These are phyloP conservation scores for Aspergillus fijiensis DNA, from an alignment of 2,329 filamentous ascomycete genomes.

Conservation along the genomic window DNA sequence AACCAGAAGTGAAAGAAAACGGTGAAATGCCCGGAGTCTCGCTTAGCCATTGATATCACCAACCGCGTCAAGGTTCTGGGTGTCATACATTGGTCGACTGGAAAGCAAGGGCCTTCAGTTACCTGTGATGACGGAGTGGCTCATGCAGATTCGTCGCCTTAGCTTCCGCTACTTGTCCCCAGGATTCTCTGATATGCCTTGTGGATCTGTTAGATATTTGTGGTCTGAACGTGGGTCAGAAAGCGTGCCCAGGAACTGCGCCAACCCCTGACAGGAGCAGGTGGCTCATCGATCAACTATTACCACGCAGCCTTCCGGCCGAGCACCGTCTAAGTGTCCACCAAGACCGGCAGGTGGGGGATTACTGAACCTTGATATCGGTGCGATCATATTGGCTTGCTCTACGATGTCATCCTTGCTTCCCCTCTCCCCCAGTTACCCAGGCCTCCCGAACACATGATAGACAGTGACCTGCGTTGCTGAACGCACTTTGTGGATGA, in stretches of 20 bases:
- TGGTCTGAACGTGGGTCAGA: conserved; percentile 12
- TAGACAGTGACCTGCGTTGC: conserved; percentile 6
- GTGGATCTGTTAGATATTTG: conserved; percentile 8
- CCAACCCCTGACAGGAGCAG: conserved; percentile 18
- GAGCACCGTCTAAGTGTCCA: conserved; percentile 8
- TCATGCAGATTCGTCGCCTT: conserved; percentile 23
- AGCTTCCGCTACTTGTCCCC: conserved; percentile 9
- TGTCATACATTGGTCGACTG: conserved; percentile 19
- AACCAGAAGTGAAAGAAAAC: conserved; percentile 2
- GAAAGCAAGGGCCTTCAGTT: conserved; percentile 11
- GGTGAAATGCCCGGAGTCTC: not conserved
- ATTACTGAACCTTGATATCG: conserved; percentile 14
- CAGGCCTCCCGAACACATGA: conserved; percentile 16
- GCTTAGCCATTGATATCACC: conserved; percentile 22
- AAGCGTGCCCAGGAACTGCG: conserved; percentile 17
- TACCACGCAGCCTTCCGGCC: conserved; percentile 11
- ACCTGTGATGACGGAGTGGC: conserved; percentile 23
- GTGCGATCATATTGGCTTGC: conserved; percentile 14
- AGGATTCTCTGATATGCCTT: conserved; percentile 9
- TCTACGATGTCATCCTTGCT: conserved; percentile 8
- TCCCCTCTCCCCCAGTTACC: conserved; percentile 5
- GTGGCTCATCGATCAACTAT: conserved; percentile 16
- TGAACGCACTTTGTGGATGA: conserved; percentile 13
- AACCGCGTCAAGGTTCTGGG: conserved; percentile 26
- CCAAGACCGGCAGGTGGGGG: conserved; percentile 8